Evolutionary conservation across 1,284 basidiomycete species (phyloP).

Genomic region (Rhodotorula glutinis): DNA sequence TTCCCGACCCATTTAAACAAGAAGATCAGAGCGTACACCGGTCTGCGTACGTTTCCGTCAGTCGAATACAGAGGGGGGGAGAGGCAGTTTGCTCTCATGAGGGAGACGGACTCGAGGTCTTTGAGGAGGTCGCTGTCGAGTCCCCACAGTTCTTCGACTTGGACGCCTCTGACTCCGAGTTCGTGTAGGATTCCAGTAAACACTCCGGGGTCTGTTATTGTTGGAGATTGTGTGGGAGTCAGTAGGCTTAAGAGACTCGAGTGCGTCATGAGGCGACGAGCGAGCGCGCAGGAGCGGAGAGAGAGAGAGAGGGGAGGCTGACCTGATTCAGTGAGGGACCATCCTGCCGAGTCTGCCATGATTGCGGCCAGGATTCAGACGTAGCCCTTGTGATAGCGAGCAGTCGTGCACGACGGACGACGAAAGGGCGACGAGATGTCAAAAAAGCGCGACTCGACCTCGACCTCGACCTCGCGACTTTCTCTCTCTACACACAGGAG

Average conservation of each 20-base stretch:
- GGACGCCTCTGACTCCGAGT: conserved; percentile 52
- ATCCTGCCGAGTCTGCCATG: conserved; percentile 42
- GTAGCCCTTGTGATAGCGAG: too few relatives aligned
- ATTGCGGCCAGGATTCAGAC: too few relatives aligned
- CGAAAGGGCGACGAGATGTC: neutral
- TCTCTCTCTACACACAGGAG: neutral
- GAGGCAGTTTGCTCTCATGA: neutral
- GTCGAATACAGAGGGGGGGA: neutral
- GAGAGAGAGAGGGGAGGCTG: neutral
- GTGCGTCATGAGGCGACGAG: too few relatives aligned
- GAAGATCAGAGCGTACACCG: conserved; percentile 82
- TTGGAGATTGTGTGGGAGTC: neutral
- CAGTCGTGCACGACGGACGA: too few relatives aligned
- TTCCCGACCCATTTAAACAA: conserved; percentile 72
- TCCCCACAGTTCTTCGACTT: conserved; percentile 65
- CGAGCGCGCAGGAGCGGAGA: too few relatives aligned
- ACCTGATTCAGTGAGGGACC: conserved; percentile 51
- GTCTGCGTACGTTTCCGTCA: too few relatives aligned
- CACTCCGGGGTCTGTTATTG: conserved; percentile 49
- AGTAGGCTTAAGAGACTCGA: neutral
- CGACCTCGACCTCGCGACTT: too few relatives aligned
- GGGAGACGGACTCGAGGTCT: conserved; percentile 54
- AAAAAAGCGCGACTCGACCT: too few relatives aligned
- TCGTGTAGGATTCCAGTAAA: conserved; percentile 52
- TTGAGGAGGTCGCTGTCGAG: conserved; percentile 70